Conservation (phyloP, 1,284 basidiomycete species). For the Stereum hirsutum region DNA sequence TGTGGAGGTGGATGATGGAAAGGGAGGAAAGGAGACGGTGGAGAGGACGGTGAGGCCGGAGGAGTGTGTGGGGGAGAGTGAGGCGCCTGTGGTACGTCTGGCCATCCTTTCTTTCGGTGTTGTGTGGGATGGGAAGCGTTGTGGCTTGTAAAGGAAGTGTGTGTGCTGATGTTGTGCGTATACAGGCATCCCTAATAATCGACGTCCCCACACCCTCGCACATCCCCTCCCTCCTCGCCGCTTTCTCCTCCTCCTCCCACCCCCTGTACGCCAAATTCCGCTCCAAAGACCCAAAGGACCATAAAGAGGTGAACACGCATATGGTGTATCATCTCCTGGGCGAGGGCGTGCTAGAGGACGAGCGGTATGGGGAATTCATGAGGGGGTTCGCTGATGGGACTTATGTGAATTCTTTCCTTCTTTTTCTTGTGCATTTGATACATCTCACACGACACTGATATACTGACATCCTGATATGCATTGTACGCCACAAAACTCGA, state of each 20-base stretch:
- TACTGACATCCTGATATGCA: conserved; percentile 1
- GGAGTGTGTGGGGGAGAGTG: conserved; percentile 46
- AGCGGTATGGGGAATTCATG: conserved; percentile 69
- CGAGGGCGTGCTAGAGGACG: conserved; percentile 57
- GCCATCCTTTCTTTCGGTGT: too few species aligned
- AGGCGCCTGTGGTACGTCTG: conserved; percentile 35
- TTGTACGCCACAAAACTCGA: too few species aligned
- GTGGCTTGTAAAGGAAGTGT: neutral
- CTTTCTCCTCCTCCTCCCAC: conserved; percentile 34
- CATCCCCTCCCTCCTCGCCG: conserved; percentile 47
- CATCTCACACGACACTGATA: neutral
- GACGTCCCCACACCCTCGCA: conserved; percentile 55
- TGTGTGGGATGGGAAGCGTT: neutral
- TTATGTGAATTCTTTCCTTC: conserved; percentile 13
- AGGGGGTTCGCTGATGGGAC: conserved; percentile 22
- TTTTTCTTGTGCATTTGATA: conserved; percentile 7
- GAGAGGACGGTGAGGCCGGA: conserved; percentile 45
- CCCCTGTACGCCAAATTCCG: conserved; percentile 41
- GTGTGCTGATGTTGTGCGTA: too few species aligned
- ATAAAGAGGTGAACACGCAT: conserved; percentile 38
- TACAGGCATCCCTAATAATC: conserved; percentile 47
- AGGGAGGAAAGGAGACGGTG: conserved; percentile 26
- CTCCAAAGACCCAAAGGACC: conserved; percentile 29
- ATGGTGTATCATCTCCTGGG: conserved; percentile 63
- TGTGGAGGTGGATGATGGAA: conserved; percentile 35